Conservation (phyloP, 1,139 yeast species). For the Taphrina communis region DNA sequence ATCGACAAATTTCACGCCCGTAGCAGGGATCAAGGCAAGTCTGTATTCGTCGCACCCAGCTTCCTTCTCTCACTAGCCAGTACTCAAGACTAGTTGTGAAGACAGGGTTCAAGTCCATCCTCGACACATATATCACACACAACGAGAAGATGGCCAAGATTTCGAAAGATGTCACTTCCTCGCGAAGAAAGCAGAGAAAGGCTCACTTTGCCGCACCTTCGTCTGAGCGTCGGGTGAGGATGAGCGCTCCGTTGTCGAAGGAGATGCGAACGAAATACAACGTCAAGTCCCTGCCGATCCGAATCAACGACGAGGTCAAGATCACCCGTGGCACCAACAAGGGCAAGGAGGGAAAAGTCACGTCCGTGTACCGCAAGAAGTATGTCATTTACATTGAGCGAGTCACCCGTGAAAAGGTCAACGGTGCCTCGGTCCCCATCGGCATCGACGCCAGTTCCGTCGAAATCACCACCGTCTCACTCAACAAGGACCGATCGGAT, state of each 20-base stretch:
- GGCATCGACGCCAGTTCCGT: constrained; percentile 99
- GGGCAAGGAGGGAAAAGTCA: constrained; percentile 99
- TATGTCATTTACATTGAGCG: constrained; percentile 96
- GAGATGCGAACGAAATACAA: constrained; percentile 97
- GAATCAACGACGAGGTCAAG: constrained; percentile 95
- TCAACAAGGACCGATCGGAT: constrained; percentile 33
- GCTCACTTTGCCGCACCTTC: constrained; percentile 99
- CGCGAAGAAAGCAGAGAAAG: constrained; percentile 99
- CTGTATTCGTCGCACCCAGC: constrained; percentile 6
- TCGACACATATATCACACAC: background rate
- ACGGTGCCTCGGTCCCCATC: constrained; percentile 97
- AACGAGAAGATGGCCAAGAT: constrained; percentile 28
- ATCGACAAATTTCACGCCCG: constrained; percentile 15
- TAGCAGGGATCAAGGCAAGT: background rate
- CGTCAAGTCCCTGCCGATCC: constrained; percentile 88
- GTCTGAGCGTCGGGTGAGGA: constrained; percentile 88
- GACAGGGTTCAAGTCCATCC: background rate
- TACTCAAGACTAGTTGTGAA: background rate
- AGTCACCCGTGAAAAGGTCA: constrained; percentile 96
- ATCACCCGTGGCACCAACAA: constrained; percentile 99
- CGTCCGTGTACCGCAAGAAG: constrained; percentile 99
- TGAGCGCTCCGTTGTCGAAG: constrained; percentile 99
- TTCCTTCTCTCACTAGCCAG: background rate
- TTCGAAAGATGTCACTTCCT: constrained; percentile 82
- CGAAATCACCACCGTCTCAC: constrained; percentile 69